Conservation (phyloP, 192 early-diverging fungal genomes). For the Gamsiella multidivaricata region DNA sequence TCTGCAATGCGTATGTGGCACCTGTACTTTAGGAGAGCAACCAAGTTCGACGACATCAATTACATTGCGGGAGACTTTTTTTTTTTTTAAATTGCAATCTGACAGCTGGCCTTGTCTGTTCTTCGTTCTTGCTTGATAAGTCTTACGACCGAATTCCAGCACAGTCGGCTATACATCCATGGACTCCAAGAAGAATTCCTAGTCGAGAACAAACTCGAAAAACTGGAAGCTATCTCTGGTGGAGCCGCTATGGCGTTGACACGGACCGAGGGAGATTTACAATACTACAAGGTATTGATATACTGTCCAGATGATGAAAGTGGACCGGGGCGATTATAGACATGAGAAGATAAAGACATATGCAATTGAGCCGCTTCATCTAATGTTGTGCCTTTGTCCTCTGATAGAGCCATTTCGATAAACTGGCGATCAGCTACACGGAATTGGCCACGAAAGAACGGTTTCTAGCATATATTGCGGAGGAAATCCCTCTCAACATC, state of each 20-base stretch:
- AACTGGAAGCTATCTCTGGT: constrained; percentile 42
- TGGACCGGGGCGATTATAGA: no score
- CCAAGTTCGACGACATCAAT: background rate
- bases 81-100: no score
- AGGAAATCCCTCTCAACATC: constrained; percentile 31
- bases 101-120: background rate
- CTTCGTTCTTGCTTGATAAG: constrained; percentile 3
- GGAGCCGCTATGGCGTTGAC: constrained; percentile 29
- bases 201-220: constrained; percentile 21
- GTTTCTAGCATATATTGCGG: constrained; percentile 21
- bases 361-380: no score
- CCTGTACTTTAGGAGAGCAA: background rate
- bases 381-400: no score
- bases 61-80: no score
- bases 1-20: constrained; percentile 19
- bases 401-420: constrained; percentile 40
- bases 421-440: constrained; percentile 29
- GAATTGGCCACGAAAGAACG: constrained; percentile 44
- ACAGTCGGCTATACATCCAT: constrained; percentile 37
- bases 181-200: constrained; percentile 44
- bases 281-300: constrained; percentile 33
- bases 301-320: background rate
- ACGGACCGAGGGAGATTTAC: constrained; percentile 32
- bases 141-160: constrained; percentile 26
- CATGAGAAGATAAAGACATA: no score